Percentiles rank a stretch among this genome's conserved stretches.
phyloP scores from a whole-genome alignment of 2,329 filamentous ascomycete genomes.

The Helminthosporium solani region DNA sequence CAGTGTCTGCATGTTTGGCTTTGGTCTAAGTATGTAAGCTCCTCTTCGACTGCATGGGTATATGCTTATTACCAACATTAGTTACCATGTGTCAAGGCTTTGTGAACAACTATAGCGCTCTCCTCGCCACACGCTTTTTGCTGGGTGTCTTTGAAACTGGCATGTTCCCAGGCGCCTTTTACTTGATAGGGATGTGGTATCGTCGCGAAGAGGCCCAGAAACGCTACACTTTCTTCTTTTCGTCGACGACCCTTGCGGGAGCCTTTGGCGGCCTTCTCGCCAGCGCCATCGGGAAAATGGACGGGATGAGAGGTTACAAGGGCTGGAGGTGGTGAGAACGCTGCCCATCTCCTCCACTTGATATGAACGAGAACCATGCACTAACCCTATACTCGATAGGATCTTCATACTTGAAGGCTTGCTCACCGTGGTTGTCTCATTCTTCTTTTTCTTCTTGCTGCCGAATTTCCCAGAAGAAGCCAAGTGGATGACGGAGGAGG shows the following conservation, averaged over 20 bases:
- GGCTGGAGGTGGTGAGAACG: slow-evolving; percentile 34
- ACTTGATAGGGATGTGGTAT: slow-evolving; percentile 88
- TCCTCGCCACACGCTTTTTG: slow-evolving; percentile 79
- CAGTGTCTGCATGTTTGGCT: slow-evolving; percentile 79
- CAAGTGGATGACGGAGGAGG: slow-evolving; percentile 50
- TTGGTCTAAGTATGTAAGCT: slow-evolving; percentile 58
- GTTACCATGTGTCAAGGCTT: slow-evolving; percentile 75
- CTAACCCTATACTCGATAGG: slow-evolving; percentile 40
- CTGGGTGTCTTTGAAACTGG: slow-evolving; percentile 62
- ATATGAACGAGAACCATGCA: not conserved
- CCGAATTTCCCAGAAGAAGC: slow-evolving; percentile 53
- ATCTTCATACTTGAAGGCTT: slow-evolving; percentile 71
- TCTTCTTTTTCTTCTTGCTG: slow-evolving; percentile 51
- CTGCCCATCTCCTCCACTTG: too few relatives aligned
- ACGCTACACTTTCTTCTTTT: slow-evolving; percentile 92
- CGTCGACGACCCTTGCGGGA: slow-evolving; percentile 73
- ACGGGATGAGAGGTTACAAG: slow-evolving; percentile 63
- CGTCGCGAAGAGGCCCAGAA: slow-evolving; percentile 83
- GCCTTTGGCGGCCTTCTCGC: slow-evolving; percentile 87
- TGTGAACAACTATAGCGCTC: slow-evolving; percentile 72
- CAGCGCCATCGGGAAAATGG: slow-evolving; percentile 86
- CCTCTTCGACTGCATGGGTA: not conserved
- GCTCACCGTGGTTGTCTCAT: slow-evolving; percentile 47
- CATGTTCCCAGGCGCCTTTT: slow-evolving; percentile 60
- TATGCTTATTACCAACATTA: not conserved